These are phyloP conservation scores for Botrytis paeoniae DNA, from an alignment of 2,329 filamentous ascomycete species.

Conservation along the genomic window DNA sequence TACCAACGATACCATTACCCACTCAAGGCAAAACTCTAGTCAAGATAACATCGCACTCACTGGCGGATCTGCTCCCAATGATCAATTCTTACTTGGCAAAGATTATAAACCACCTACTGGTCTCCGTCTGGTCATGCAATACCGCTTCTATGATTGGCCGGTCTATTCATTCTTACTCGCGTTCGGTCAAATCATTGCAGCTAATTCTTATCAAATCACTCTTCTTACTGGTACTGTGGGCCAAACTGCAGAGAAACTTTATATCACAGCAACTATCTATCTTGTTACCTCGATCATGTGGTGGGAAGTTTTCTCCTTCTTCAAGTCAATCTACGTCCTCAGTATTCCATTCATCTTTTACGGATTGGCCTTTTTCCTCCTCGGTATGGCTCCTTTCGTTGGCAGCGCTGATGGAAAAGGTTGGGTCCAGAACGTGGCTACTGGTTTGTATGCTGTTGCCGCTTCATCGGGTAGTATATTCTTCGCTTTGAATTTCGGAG, in stretches of 20 bases:
- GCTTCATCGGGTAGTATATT: conserved; percentile 62
- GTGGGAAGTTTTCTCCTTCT: conserved; percentile 60
- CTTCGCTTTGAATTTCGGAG: conserved; percentile 66
- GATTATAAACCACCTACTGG: conserved; percentile 54
- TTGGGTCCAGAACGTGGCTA: conserved; percentile 54
- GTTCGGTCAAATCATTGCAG: conserved; percentile 58
- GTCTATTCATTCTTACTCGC: conserved; percentile 60
- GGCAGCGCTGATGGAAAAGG: conserved; percentile 41
- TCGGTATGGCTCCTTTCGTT: conserved; percentile 59
- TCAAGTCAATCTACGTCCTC: conserved; percentile 49
- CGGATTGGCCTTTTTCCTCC: conserved; percentile 58
- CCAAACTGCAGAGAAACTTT: conserved; percentile 56
- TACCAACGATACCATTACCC: conserved; percentile 15
- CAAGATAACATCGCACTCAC: conserved; percentile 17
- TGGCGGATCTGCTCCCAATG: conserved; percentile 10
- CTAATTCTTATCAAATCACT: conserved; percentile 66
- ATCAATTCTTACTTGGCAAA: conserved; percentile 50
- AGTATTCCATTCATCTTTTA: conserved; percentile 56
- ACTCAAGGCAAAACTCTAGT: conserved; percentile 18
- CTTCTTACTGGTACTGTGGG: conserved; percentile 62
- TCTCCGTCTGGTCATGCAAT: conserved; percentile 52
- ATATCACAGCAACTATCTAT: conserved; percentile 59
- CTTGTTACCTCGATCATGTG: conserved; percentile 56
- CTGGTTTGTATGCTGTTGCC: conserved; percentile 59
- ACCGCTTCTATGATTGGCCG: conserved; percentile 61